A percentile compares a stretch with the other conserved stretches of the same genome.
phyloP scores from a whole-genome alignment of 345 rosid genomes.

The rapeseed (Brassica napus) region DNA sequence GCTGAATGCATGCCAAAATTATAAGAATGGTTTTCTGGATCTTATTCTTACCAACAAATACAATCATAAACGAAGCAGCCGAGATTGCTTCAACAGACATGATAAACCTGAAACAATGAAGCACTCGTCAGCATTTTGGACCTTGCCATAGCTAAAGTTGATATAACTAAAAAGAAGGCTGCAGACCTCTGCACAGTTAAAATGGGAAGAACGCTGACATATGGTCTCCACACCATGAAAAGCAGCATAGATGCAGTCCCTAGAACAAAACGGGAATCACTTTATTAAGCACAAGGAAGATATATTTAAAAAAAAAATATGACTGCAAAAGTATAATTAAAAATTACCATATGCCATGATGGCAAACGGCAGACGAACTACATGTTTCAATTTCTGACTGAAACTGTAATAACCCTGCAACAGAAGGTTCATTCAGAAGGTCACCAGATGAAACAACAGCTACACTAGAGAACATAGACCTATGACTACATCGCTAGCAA shows the following conservation, averaged over 20 bases:
- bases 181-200: constrained; percentile 66
- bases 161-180: background rate
- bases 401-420: constrained; percentile 93
- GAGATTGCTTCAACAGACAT: constrained; percentile 85
- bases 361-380: constrained; percentile 91
- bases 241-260: constrained; percentile 97
- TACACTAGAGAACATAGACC: background rate
- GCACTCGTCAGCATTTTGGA: constrained; percentile 9
- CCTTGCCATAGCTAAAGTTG: background rate
- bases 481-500: background rate
- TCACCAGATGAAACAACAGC: too few relatives aligned
- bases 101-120: constrained; percentile 65
- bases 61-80: constrained; percentile 73
- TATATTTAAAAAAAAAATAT: background rate
- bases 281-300: constrained; percentile 4
- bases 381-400: constrained; percentile 95
- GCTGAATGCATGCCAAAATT: constrained; percentile 14
- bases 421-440: constrained; percentile 9
- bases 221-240: constrained; percentile 77
- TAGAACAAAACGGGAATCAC: constrained; percentile 27
- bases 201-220: constrained; percentile 64
- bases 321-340: background rate
- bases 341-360: constrained; percentile 79
- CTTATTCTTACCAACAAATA: constrained; percentile 73
- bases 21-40: background rate